Base-by-base conservation (phyloP, 768 basidiomycete species). In the Collybia sp. region DNA sequence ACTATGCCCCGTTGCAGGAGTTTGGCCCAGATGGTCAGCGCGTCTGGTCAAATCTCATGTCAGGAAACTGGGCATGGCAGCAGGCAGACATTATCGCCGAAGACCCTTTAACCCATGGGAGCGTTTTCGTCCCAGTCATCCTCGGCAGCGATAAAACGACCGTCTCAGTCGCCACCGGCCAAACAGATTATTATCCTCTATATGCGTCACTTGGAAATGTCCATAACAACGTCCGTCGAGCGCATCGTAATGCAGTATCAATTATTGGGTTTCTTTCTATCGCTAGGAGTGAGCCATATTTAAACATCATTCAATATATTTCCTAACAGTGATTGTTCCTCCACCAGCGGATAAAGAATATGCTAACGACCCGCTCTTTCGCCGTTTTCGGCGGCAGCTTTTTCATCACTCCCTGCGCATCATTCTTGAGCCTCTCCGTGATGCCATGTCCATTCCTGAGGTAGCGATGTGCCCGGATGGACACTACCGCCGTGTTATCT, bases 111-210 rank as follows among this genome's bases (percentile, higher is more conserved):
- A 62, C 51, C 6, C 57, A 59, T 39, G 70, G 69, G 5, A 48
- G 61, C 1, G 60, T 66, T 52, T 49, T 66, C 18, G 51, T 63
- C 2, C 57, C 62, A 0, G 48, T 71, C 16, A 46, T 72, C 13
- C 47, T 51, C 1, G 69, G 70, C 1, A 69, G 65, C 43, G 66
- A 75, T 45, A 73, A 73, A 46, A 73, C 70, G 0, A 71, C 68
- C 0, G 68, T 71, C 0, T 73, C 66, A 0, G 65, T 67, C 12
- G 63, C 61, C 0, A 72, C 70, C 0, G 66, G 69, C 1, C 63
- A 71, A 35, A 57, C 68, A 30, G 65, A 70, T 30, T 70, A 64
- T 37, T 61, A 71, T 44, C 69, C 65, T 1, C 46, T 68, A 0
- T 71, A 70, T 45, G 30, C 53, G 0, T 66, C 64, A 4, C 36